These are phyloP conservation scores for Vicia villosa DNA, from an alignment of 306 rosid species.

Conservation along the genomic window DNA sequence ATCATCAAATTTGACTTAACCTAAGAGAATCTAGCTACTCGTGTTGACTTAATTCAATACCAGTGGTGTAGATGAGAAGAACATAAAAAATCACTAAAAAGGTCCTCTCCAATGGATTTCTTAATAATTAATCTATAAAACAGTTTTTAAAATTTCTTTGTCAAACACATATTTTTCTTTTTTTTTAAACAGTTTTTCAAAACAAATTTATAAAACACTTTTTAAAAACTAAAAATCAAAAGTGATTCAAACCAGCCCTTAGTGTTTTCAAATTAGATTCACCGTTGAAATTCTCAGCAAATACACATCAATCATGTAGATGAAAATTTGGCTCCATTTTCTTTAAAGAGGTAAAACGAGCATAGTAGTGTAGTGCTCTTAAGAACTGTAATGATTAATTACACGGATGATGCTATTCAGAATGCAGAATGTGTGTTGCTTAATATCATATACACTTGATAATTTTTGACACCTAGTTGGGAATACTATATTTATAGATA, in stretches of 20 bases:
- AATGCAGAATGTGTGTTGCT: slow-evolving; percentile 16
- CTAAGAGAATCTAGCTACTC: too few species aligned
- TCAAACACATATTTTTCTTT: too few species aligned
- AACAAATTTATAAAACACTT: too few species aligned
- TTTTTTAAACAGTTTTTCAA: too few species aligned
- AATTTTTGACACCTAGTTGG: not conserved
- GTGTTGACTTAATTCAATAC: too few species aligned
- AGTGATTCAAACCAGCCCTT: not conserved
- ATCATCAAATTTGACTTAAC: too few species aligned
- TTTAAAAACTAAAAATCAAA: too few species aligned
- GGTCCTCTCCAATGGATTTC: too few species aligned
- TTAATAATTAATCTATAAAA: too few species aligned
- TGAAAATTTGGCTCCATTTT: slow-evolving; percentile 2
- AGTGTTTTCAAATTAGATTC: not conserved
- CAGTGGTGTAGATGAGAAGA: too few species aligned
- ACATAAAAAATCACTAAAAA: too few species aligned
- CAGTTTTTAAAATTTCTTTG: too few species aligned
- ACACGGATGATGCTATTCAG: not conserved
- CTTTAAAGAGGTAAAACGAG: not conserved
- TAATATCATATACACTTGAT: slow-evolving; percentile 17
- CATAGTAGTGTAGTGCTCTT: not conserved
- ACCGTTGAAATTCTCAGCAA: not conserved
- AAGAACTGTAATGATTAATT: slow-evolving; percentile 24
- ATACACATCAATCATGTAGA: not conserved
- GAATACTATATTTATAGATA: slow-evolving; percentile 19